These are phyloP conservation scores for Fusarium palustre DNA, from an alignment of 2,329 filamentous ascomycete species.

Conservation along the genomic window DNA sequence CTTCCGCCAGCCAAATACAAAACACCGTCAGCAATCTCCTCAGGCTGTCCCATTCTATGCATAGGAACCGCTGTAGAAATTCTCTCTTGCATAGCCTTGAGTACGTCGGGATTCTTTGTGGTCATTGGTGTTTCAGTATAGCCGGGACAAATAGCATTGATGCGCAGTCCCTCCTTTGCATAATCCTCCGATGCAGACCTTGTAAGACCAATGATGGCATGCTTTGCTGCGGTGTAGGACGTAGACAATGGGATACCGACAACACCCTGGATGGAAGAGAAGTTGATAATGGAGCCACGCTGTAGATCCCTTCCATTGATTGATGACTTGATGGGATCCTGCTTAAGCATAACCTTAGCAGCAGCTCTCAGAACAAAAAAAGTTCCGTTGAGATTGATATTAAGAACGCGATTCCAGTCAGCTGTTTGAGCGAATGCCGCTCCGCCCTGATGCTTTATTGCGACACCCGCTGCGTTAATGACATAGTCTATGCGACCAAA, in stretches of 20 bases:
- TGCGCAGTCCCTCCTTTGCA: constrained; percentile 53
- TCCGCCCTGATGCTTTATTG: constrained; percentile 53
- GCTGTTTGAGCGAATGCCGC: constrained; percentile 51
- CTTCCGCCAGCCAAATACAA: constrained; percentile 42
- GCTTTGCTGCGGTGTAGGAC: constrained; percentile 37
- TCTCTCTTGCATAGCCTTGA: constrained; percentile 47
- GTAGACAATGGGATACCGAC: constrained; percentile 33
- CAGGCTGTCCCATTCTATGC: constrained; percentile 44
- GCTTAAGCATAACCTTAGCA: constrained; percentile 57
- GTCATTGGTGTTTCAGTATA: constrained; percentile 50
- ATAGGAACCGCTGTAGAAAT: constrained; percentile 45
- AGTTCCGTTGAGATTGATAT: constrained; percentile 58
- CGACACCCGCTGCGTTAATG: constrained; percentile 57
- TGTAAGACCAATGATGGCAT: constrained; percentile 35
- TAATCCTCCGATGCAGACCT: constrained; percentile 57
- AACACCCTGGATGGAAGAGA: constrained; percentile 35
- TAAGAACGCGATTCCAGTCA: constrained; percentile 56
- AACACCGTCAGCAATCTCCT: constrained; percentile 49
- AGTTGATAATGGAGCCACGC: constrained; percentile 38
- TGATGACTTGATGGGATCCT: constrained; percentile 53
- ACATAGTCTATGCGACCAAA: constrained; percentile 57
- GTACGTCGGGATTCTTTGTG: constrained; percentile 42
- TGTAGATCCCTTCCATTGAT: constrained; percentile 47
- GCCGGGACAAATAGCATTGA: constrained; percentile 53
- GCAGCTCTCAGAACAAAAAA: constrained; percentile 57